Evolutionary conservation across 306 rosid species (phyloP).

Genomic region (Delonix regia): DNA sequence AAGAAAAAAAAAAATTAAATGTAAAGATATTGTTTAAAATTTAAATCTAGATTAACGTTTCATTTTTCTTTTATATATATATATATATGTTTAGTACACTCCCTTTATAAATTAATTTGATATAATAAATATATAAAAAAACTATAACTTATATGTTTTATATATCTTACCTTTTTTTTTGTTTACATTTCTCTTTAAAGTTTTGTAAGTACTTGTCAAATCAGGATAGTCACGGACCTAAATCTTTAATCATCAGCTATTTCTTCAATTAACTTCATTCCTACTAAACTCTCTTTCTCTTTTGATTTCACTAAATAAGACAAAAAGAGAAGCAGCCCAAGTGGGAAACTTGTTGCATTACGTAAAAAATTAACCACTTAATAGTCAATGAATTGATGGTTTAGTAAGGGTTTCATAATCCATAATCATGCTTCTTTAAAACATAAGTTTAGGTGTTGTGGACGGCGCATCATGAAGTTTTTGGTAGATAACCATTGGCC

Average conservation of each 20-base stretch:
- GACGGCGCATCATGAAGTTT: constrained; percentile 27
- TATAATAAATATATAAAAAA: too few relatives aligned
- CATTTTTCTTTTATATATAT: too few relatives aligned
- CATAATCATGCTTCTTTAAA: constrained; percentile 29
- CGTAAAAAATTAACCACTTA: neutral
- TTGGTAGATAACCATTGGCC: constrained; percentile 39
- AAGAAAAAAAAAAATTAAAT: too few relatives aligned
- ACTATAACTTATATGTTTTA: too few relatives aligned
- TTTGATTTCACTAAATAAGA: neutral
- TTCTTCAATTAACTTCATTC: constrained; percentile 2
- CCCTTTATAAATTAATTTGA: too few relatives aligned
- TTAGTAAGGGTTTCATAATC: constrained; percentile 7
- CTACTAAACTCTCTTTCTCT: neutral
- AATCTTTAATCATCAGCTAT: neutral
- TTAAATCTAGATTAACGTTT: too few relatives aligned
- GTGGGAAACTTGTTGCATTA: neutral
- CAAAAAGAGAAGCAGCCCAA: neutral
- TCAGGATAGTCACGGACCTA: neutral
- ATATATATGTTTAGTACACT: too few relatives aligned
- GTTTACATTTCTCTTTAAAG: neutral
- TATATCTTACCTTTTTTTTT: too few relatives aligned
- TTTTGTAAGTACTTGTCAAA: neutral
- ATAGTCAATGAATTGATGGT: constrained; percentile 27
- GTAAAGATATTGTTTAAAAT: too few relatives aligned
- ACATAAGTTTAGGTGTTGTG: constrained; percentile 30